These are phyloP conservation scores for Lupinus albus DNA, from an alignment of 306 rosid genomes.

Conservation along the genomic window DNA sequence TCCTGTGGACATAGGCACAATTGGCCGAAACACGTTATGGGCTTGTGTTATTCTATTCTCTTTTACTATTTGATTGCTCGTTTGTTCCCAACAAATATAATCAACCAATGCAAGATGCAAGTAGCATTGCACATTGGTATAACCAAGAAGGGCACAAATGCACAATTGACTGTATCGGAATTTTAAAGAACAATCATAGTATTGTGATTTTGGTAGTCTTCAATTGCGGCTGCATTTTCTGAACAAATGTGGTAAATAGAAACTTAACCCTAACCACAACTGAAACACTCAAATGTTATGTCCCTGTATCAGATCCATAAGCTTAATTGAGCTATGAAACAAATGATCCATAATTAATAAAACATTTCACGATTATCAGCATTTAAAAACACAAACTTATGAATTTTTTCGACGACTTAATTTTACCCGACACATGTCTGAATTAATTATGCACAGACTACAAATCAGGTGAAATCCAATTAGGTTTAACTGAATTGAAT, in stretches of 20 bases:
- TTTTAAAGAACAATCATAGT: too few relatives aligned
- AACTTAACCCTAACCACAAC: too few relatives aligned
- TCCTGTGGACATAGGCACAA: too few relatives aligned
- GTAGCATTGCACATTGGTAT: not conserved
- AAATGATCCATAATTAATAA: not conserved
- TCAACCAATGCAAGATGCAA: slow-evolving; percentile 6
- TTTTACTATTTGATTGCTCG: too few relatives aligned
- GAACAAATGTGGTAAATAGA: too few relatives aligned
- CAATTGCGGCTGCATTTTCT: too few relatives aligned
- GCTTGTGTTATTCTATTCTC: too few relatives aligned
- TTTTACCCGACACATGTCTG: not conserved
- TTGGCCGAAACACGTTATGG: too few relatives aligned
- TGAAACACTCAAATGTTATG: too few relatives aligned
- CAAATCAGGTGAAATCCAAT: not conserved
- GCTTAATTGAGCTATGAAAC: not conserved
- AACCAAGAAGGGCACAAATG: not conserved
- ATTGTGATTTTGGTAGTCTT: too few relatives aligned
- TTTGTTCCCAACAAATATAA: too few relatives aligned
- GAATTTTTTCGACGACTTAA: too few relatives aligned
- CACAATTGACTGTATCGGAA: not conserved
- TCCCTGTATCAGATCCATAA: slow-evolving; percentile 17
- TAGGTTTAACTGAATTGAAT: not conserved
- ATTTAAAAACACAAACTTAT: not conserved
- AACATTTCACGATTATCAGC: slow-evolving; percentile 5
- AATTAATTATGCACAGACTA: not conserved